These are phyloP conservation scores for Gymnopus androsaceus DNA, from an alignment of 1,284 basidiomycete species.

Conservation along the genomic window DNA sequence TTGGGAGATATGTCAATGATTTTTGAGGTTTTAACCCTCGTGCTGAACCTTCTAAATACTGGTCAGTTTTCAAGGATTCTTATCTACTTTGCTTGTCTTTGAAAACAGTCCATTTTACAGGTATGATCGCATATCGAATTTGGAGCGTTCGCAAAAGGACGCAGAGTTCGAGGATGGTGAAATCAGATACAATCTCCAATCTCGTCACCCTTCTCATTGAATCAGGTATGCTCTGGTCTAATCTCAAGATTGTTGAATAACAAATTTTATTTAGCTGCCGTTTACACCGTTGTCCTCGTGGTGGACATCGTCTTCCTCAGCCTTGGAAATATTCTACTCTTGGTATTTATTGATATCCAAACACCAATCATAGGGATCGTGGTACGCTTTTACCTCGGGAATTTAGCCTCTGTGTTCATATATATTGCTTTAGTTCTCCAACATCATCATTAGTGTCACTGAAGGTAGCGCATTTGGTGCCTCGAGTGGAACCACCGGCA, in stretches of 20 bases:
- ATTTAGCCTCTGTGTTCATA: too few species aligned
- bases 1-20: background rate
- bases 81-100: background rate
- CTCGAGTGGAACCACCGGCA: background rate
- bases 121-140: slow-evolving; percentile 1
- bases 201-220: background rate
- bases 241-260: background rate
- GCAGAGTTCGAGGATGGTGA: background rate
- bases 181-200: background rate
- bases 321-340: background rate
- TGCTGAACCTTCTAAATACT: background rate
- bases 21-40: background rate
- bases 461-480: slow-evolving; percentile 3
- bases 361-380: slow-evolving; percentile 3
- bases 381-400: background rate
- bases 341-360: background rate
- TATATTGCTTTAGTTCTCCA: background rate
- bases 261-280: background rate
- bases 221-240: background rate
- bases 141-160: background rate
- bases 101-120: background rate
- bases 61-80: background rate
- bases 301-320: background rate
- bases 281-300: background rate
- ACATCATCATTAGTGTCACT: slow-evolving; percentile 1